Base-by-base conservation (phyloP, 2,329 filamentous ascomycete genomes). In the Neopestalotiopsis sp. region DNA sequence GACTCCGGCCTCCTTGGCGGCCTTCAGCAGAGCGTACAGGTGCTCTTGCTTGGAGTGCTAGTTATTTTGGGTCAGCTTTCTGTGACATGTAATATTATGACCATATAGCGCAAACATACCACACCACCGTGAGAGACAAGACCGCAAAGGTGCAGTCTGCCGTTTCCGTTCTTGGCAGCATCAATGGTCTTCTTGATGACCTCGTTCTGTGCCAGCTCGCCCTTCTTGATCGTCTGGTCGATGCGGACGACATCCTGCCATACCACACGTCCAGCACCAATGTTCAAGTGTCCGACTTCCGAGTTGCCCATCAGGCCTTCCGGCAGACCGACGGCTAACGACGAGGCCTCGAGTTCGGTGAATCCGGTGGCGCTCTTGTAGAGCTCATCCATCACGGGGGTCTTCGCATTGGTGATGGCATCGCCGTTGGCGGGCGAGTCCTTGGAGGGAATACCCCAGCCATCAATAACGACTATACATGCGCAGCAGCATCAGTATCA, bases 281-380 rank as follows among this genome's bases (percentile, higher is more conserved):
- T 98, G 88, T 99, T 99, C 85, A 99, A 84, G 83, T 99, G 96
- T 71, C 96, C 96, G 81, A 99, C 96, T 83, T 99, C 96, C 75
- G 94, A 97, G 87, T 99, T 99, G 74, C 96, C 96, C 96, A 99
- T 99, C 74, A 99, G 87, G 69, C 96, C 96, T 80, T 99, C 95
- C 24, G 96, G 96, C 66, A 99, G 89, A 74, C 96, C 96, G 73
- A 99, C 96, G 60, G 96, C 96, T 70, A 97, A 89, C 58, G 96
- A 98, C 2, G 96, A 98, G 69, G 96, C 96, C 76, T 99, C 96
- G 71, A 99, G 91, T 84, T 97, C 91, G 72, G 93, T 94, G 84
- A 92, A 99, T 71, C 95, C 95, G 77, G 95, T 91, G 40, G 91
- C 85, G 72, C 91, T 92, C 81, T 92, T 90, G 78, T 91, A 93